Evolutionary conservation across 2,329 filamentous ascomycete species (phyloP).

Genomic region (Alternaria sp.): DNA sequence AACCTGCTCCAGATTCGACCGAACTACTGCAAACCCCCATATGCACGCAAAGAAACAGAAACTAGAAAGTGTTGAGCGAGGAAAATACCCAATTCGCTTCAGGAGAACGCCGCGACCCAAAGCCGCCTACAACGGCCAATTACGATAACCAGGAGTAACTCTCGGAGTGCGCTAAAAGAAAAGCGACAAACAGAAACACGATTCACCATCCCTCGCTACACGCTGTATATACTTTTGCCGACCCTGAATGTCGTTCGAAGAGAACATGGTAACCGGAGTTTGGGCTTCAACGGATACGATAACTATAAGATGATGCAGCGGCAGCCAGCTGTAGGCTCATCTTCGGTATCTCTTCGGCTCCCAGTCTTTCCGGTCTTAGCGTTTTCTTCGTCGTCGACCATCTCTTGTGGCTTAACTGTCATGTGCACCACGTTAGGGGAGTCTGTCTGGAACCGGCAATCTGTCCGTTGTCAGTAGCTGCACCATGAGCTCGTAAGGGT

Average conservation of each 20-base stretch:
- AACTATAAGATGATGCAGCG: conserved; percentile 70
- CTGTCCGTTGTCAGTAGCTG: conserved; percentile 56
- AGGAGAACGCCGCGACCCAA: conserved; percentile 10
- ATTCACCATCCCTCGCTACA: background rate
- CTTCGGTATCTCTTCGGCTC: conserved; percentile 61
- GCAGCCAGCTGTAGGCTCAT: conserved; percentile 66
- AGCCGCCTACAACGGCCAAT: conserved; percentile 10
- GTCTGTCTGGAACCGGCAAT: conserved; percentile 79
- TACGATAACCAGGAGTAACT: conserved; percentile 8
- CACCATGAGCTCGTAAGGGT: background rate
- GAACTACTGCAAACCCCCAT: conserved; percentile 13
- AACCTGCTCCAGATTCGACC: conserved; percentile 9
- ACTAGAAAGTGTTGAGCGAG: conserved; percentile 11
- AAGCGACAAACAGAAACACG: background rate
- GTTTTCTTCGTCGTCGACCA: conserved; percentile 81
- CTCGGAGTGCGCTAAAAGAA: background rate
- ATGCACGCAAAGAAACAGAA: conserved; percentile 23
- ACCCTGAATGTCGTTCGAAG: conserved; percentile 2
- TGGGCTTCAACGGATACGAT: conserved; percentile 2
- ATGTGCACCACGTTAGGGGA: conserved; percentile 90
- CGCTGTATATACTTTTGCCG: conserved; percentile 8
- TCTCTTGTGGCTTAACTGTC: conserved; percentile 87
- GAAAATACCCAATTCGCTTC: conserved; percentile 9
- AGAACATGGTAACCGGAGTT: background rate
- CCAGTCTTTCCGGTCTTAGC: conserved; percentile 71